A percentile compares a stretch with the other conserved stretches of the same genome.
These are phyloP conservation scores for Sequoia sempervirens DNA, from an alignment of 75 land plant species.

Conservation along the genomic window DNA sequence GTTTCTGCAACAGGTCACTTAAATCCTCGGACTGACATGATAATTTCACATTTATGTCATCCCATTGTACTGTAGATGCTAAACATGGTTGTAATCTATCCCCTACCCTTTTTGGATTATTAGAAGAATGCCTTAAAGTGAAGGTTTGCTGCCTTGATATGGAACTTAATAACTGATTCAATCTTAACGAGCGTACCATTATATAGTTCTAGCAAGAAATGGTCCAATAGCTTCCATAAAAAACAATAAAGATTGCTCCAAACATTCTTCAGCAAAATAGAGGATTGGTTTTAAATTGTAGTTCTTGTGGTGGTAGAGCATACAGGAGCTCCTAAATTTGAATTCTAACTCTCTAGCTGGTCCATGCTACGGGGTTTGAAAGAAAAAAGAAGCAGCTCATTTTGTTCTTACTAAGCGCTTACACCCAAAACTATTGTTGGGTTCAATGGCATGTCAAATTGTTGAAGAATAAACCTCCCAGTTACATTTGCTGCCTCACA, in stretches of 20 bases:
- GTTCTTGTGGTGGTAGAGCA: neutral
- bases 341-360: no score
- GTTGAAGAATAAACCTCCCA: no score
- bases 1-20: neutral
- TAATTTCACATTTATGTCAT: neutral
- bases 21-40: neutral
- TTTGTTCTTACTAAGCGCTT: no score
- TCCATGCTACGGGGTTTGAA: no score
- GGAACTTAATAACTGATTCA: neutral
- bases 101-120: neutral
- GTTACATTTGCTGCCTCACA: no score
- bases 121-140: neutral
- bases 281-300: neutral
- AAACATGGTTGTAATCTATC: neutral
- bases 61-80: neutral
- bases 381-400: no score
- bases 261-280: neutral
- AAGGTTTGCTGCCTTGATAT: neutral
- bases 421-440: no score
- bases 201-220: neutral
- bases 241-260: neutral
- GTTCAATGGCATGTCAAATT: no score
- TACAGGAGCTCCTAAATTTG: no score
- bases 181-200: neutral
- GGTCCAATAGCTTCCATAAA: neutral